Base-by-base conservation (phyloP, 2,329 filamentous ascomycete genomes). In the Cladophialophora yegresii region DNA sequence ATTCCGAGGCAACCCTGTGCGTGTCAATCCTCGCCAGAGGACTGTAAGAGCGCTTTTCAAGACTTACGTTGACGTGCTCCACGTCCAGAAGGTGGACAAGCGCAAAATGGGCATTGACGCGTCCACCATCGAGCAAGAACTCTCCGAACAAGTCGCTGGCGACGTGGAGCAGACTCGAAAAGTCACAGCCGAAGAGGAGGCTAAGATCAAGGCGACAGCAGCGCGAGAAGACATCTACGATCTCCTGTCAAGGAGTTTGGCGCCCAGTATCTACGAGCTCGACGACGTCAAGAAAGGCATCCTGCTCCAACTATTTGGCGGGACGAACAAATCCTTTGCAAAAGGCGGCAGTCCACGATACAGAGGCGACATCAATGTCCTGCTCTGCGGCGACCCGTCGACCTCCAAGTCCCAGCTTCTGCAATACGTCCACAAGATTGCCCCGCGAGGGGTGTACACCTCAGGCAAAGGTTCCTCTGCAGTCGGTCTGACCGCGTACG, bases 231-330 rank as follows among this genome's bases (percentile, higher is more conserved):
- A 99, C 76, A 88, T 99, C 60, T 99, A 99, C 76, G 93, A 99
- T 23, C 85, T 99, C 26, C 85, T 99, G 3, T 85, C 95, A 20
- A 87, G 93, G 43, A 98, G 93, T 1, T 82, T 99, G 30, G 95
- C 95, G 1, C 95, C 95, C 13, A 97, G 93, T 65, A 89, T 99
- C 73, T 97, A 96, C 79, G 95, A 99, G 78, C 90, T 96, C 88
- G 95, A 99, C 71, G 95, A 99, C 73, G 92, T 98, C 54, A 99
- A 99, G 83, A 99, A 99, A 79, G 95, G 95, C 10, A 97, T 99
- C 67, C 82, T 99, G 10, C 87, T 99, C 3, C 95, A 99, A 74
- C 86, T 99, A 47, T 99, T 99, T 75, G 93, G 95, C 43, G 95
- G 95, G 62, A 96, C 95, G 36, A 99, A 99, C 82, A 99, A 99